These are phyloP conservation scores for Phytophthora boehmeriae DNA, from an alignment of 352 stramenopile species.

Conservation along the genomic window DNA sequence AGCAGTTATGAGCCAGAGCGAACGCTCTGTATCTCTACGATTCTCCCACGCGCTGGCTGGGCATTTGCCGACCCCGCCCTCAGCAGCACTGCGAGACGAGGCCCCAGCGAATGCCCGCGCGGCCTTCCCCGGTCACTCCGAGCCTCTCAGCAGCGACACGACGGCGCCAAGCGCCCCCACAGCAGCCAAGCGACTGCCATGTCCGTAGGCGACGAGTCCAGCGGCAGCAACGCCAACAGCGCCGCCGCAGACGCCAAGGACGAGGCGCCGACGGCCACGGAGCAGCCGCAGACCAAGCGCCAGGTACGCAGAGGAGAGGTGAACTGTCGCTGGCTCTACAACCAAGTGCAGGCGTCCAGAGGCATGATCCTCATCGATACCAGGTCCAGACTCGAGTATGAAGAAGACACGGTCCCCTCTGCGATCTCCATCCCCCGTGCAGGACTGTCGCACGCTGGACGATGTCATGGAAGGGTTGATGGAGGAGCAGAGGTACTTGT, in stretches of 20 bases:
- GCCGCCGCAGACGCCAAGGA: slow-evolving; percentile 1
- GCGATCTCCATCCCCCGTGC: slow-evolving; percentile 76
- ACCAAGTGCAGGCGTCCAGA: slow-evolving; percentile 77
- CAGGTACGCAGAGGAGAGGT: slow-evolving; percentile 69
- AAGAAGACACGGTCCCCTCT: slow-evolving; percentile 78
- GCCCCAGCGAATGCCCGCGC: slow-evolving; percentile 25
- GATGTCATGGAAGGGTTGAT: slow-evolving; percentile 61
- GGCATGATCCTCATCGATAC: slow-evolving; percentile 84
- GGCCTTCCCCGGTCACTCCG: slow-evolving; percentile 7
- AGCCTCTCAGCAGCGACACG: slow-evolving; percentile 4
- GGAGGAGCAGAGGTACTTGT: slow-evolving; percentile 72
- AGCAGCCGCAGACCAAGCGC: slow-evolving; percentile 42
- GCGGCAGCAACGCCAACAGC: slow-evolving; percentile 16
- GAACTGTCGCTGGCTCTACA: slow-evolving; percentile 86
- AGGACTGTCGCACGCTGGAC: slow-evolving; percentile 43
- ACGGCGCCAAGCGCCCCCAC: neutral
- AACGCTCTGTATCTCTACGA: slow-evolving; percentile 34
- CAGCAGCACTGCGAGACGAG: neutral
- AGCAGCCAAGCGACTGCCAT: neutral
- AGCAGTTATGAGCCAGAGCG: slow-evolving; percentile 40
- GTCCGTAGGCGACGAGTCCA: neutral
- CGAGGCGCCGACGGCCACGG: slow-evolving; percentile 15
- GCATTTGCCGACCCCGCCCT: neutral
- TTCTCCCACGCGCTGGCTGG: slow-evolving; percentile 11
- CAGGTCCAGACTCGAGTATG: slow-evolving; percentile 50